Evolutionary conservation across 1,284 basidiomycete species (phyloP), one percentile per base, ranked within the genome.

Genomic region (Cutaneotrichosporon cavernicola): DNA sequence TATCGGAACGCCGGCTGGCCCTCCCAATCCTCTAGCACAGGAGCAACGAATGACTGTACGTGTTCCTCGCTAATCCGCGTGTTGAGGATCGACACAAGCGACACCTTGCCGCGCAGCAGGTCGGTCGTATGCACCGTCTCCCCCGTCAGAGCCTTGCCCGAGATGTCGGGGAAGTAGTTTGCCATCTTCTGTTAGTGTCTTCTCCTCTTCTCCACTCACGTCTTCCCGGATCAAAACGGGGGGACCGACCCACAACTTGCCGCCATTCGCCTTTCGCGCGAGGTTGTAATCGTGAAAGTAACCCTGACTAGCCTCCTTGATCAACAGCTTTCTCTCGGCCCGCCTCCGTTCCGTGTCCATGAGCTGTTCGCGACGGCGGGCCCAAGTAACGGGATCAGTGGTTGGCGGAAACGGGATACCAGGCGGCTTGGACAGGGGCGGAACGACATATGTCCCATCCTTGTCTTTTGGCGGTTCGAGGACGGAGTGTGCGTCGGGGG

Each of bases 191-290:
- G n/a, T n/a, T n/a, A n/a, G n/a, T n/a, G n/a, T n/a, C n/a, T n/a
- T n/a, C n/a, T n/a, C n/a, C n/a, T n/a, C n/a, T n/a, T n/a, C n/a
- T n/a, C n/a, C n/a, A 85, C 90, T 72, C 72, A 95, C 93, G 72
- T 95, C 91, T 81, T 92, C 90, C 31, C 88, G 86, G 71, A 98
- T 93, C 67, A 97, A 84, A 13, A 91, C 91, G 30, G 85, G 87
- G 0, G 95, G 95, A 14, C 92, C 93, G 61, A 95, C 86, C 94
- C 93, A 99, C 11, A 91, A 90, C 82, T 99, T 99, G 22, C 96
- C 96, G 9, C 93, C 94, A 30, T 72, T 73, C 18, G 70, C 73
- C 46, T 85, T 85, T 60, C 89, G 83, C 18, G 92, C 89, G 70
- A 88, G 87, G 73, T 92, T 91, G 63, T 91, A 85, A 75, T 98